These are phyloP conservation scores for Debaryomyces tyrocola DNA, from an alignment of 805 yeast species.

Conservation along the genomic window DNA sequence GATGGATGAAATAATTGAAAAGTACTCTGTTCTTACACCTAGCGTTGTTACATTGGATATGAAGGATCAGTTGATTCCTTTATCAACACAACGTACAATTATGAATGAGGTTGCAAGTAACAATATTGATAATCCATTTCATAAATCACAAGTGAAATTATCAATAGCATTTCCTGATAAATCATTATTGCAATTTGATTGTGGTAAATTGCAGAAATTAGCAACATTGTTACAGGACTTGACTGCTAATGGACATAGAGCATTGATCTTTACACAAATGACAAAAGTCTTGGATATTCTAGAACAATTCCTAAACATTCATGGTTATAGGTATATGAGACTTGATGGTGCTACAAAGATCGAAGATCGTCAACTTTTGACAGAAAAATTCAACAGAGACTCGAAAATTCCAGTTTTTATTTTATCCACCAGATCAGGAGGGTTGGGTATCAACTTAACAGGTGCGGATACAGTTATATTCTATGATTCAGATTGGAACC, in stretches of 20 bases:
- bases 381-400: constrained; percentile 91
- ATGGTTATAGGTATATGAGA: constrained; percentile 92
- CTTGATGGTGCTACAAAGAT: constrained; percentile 97
- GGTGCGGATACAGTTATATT: constrained; percentile 99
- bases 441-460: constrained; percentile 93
- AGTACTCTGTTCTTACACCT: constrained; percentile 87
- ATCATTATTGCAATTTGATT: constrained; percentile 86
- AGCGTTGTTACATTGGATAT: constrained; percentile 75
- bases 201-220: constrained; percentile 91
- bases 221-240: constrained; percentile 74
- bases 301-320: constrained; percentile 90
- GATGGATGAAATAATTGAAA: constrained; percentile 58
- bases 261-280: constrained; percentile 96
- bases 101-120: constrained; percentile 29
- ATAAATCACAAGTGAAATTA: constrained; percentile 78
- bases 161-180: constrained; percentile 97
- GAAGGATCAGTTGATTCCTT: constrained; percentile 51
- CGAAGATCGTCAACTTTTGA: constrained; percentile 92
- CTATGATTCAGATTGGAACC: constrained; percentile 99
- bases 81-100: constrained; percentile 30
- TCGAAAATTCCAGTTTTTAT: constrained; percentile 86
- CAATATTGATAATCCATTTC: constrained; percentile 60
- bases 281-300: constrained; percentile 91
- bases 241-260: constrained; percentile 87
- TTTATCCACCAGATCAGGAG: constrained; percentile 95